Evolutionary conservation across 768 basidiomycete species (phyloP), one percentile per base, ranked within the genome.

Genomic region (Boletales sp.): DNA sequence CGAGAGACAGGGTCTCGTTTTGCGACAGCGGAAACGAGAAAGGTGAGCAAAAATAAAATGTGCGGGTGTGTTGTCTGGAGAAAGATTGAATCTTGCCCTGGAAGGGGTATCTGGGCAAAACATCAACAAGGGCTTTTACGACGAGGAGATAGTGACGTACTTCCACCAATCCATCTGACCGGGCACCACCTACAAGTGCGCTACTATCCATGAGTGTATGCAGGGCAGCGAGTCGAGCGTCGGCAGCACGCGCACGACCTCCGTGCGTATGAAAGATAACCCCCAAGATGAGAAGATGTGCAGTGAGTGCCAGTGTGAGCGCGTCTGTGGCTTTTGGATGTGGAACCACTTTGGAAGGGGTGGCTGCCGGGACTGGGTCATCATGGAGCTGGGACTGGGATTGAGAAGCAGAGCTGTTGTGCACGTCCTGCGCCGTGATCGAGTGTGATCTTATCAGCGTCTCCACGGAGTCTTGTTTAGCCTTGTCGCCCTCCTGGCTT

Each of bases 1-100:
- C 86, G 74, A 36, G 87, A 90, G 0, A 85, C 79, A 0, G 83
- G 77, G 58, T 91, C 87, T 13, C 86, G 79, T 57, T 88, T 87
- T 0, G 84, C 78, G 1, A 79, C 70, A 5, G 78, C 76, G 56
- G 81, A 85, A 36, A 88, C 69, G 5, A 90, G 77, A 62, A 84
- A 90, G 0, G 80, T 82, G 5, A 90, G 72, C 12, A 79, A 63
- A 54, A 81, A 84, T 0, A 90, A 57, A 2, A 84, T 65, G 5
- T 83, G 78, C 0, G 88, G 87, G 56, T 88, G 86, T 8, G 87
- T 88, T 3, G 76, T 74, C 37, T 80, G 80, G 6, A 89, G 59
- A 40, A 70, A 64, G 0, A 89, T 67, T 3, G 83, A 72, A 13
- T 72, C 71, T 4, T 74, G 66, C 5, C 66, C 48, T 1, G 72